These are phyloP conservation scores for Polymyxa betae DNA, from an alignment of 208 protist genomes.

Conservation along the genomic window DNA sequence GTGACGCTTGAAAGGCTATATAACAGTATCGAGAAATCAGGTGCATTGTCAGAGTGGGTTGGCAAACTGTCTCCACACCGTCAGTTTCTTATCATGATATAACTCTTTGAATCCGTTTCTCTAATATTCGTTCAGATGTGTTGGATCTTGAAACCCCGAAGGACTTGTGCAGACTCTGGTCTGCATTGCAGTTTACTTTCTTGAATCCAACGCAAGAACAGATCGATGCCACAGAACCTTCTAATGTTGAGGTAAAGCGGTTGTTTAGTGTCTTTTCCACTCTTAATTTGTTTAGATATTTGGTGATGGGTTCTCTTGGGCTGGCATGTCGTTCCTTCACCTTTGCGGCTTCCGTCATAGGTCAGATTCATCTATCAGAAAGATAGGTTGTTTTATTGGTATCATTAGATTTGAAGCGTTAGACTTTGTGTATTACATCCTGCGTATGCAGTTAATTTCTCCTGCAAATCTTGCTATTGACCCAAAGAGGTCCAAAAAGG, in stretches of 20 bases:
- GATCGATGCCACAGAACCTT: background rate
- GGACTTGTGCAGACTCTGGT: conserved; percentile 49
- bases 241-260: background rate
- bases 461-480: conserved; percentile 1
- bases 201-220: background rate
- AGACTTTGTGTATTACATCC: conserved; percentile 20
- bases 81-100: background rate
- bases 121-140: background rate
- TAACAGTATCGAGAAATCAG: background rate
- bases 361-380: background rate
- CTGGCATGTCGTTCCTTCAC: background rate
- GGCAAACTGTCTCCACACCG: background rate
- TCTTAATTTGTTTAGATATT: background rate
- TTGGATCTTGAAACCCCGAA: conserved; percentile 37
- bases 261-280: background rate
- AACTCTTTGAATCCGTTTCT: background rate
- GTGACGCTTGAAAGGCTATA: background rate
- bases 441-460: conserved; percentile 38
- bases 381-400: background rate
- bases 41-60: conserved; percentile 18
- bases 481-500: background rate
- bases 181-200: conserved; percentile 37
- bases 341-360: conserved; percentile 9
- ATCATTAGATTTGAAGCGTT: background rate
- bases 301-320: conserved; percentile 50